Base-by-base conservation (phyloP, 331 rosid genomes). In the Rosa hybrid region DNA sequence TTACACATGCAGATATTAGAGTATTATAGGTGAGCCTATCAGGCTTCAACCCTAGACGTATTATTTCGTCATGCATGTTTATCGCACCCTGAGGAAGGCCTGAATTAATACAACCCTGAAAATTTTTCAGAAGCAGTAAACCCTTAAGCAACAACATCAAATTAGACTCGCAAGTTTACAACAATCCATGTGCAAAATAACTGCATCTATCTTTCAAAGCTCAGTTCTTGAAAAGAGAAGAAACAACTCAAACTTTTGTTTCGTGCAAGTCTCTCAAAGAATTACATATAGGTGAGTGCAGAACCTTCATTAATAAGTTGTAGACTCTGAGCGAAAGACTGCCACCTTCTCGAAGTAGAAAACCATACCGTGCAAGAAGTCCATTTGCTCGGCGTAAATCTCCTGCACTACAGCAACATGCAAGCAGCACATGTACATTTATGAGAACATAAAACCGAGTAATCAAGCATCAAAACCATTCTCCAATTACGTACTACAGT, bases 381-480 rank as follows among this genome's bases (percentile, higher is more conserved):
- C 97, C 98, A 87, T 86, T 85, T 75, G 97, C 93, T 78, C 94
- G 98, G 83, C 90, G 93, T 74, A 93, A 65, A 88, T 93, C 93
- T 82, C 98, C 97, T 93, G 92, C 90, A 89, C 98, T 88, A 91
- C 79, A 90, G 49, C 57, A 84, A 68, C 44, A 85, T 72, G 83
- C 86, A 78, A 69, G 80, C 81, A 68, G 86, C 72, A 53, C 20
- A 82, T 74, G 81, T 68, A 75, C 75, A 80, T 83, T 81, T 79
- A 80, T 78, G 69, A 82, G 85, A 75, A 77, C 13, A 27, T 25
- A 16, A 50, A 60, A 75, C 16, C 5, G 9, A 75, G 60, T 49
- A 72, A 72, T n/a, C 16, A 50, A 50, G 2, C 53, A 49, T 2
- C 48, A 34, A 46, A 16, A 49, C 17, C 10, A 7, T 4, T 38